These are phyloP conservation scores for Cornus florida DNA, from an alignment of 148 eudicot species.

Conservation along the genomic window DNA sequence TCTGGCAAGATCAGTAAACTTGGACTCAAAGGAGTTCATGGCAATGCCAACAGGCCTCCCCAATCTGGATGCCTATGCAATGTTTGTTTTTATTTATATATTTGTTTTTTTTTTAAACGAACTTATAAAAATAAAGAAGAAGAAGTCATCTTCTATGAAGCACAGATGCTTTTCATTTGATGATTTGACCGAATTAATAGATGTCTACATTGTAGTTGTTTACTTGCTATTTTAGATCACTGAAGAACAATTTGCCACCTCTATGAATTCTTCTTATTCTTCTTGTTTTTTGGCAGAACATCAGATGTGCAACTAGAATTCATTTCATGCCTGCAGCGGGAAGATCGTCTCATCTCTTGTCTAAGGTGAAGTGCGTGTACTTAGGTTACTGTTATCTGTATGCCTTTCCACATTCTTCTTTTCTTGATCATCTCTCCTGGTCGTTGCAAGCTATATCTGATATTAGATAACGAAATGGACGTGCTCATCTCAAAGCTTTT, in stretches of 20 bases:
- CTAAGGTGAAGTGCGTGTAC: slow-evolving; percentile 42
- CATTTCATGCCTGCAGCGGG: slow-evolving; percentile 62
- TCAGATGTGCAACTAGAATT: slow-evolving; percentile 13
- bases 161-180: neutral
- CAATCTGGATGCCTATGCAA: neutral
- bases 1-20: no score
- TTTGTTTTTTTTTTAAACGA: neutral
- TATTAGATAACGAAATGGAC: slow-evolving; percentile 39
- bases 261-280: neutral
- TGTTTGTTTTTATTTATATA: neutral
- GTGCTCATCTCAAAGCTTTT: slow-evolving; percentile 71
- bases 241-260: neutral
- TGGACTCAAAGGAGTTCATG: no score
- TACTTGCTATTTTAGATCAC: neutral
- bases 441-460: slow-evolving; percentile 55
- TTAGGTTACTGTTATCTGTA: slow-evolving; percentile 4
- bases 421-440: slow-evolving; percentile 8
- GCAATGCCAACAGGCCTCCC: no score
- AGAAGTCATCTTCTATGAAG: neutral
- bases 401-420: neutral
- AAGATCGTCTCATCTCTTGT: slow-evolving; percentile 54
- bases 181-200: neutral
- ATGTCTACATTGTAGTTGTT: neutral
- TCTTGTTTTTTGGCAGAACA: slow-evolving; percentile 5
- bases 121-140: no score